These are phyloP conservation scores for Stagonosporopsis rhizophila DNA, from an alignment of 2,329 filamentous ascomycete species.

Conservation along the genomic window DNA sequence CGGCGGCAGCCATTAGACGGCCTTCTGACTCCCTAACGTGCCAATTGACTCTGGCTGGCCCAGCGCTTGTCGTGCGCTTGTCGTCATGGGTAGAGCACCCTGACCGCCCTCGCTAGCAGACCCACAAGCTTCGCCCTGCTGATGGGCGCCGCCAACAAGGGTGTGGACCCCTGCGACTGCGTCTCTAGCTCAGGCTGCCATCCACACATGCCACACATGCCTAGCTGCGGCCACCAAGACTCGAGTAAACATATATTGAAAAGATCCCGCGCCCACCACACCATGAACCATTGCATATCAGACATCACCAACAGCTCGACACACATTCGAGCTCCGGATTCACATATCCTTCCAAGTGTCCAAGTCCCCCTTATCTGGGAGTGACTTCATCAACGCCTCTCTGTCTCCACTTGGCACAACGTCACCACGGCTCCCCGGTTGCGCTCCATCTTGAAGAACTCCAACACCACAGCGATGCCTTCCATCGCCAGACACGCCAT, in stretches of 20 bases:
- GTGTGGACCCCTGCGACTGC: constrained; percentile 18
- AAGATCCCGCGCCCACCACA: constrained; percentile 36
- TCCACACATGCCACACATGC: constrained; percentile 29
- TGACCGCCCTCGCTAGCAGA: constrained; percentile 44
- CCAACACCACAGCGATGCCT: constrained; percentile 42
- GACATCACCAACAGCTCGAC: constrained; percentile 15
- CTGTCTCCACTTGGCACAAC: constrained; percentile 32
- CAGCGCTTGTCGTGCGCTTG: constrained; percentile 33
- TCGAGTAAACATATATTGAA: constrained; percentile 44
- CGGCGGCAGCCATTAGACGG: constrained; percentile 21
- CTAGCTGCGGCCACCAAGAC: constrained; percentile 30
- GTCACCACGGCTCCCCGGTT: constrained; percentile 42
- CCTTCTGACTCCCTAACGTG: constrained; percentile 35
- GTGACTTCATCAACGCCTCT: constrained; percentile 39
- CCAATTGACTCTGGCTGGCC: constrained; percentile 26
- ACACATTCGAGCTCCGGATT: background rate
- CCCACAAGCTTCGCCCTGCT: constrained; percentile 26
- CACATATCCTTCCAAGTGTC: background rate
- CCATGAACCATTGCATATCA: constrained; percentile 20
- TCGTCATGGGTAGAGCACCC: constrained; percentile 39
- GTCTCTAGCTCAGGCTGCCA: constrained; percentile 36
- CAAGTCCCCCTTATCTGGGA: constrained; percentile 30
- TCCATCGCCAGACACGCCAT: constrained; percentile 39
- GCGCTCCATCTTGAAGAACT: constrained; percentile 43
- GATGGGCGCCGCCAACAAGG: constrained; percentile 20